Evolutionary conservation across 2,329 filamentous ascomycete genomes (phyloP), one percentile per base, ranked within the genome.

Genomic region (Epichloe gansuensis): DNA sequence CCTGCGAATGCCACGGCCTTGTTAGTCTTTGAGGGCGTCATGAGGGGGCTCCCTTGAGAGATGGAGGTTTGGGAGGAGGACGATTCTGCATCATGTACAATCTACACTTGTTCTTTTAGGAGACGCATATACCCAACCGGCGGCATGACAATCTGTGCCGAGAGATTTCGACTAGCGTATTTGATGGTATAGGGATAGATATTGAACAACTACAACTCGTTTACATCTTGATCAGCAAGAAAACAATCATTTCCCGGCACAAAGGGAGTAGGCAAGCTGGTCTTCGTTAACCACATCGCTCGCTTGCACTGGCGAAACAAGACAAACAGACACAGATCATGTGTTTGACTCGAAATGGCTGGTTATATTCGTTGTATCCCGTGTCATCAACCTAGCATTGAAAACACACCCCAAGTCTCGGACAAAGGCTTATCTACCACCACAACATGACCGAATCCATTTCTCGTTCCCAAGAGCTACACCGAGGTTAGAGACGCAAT

Each of bases 1-100:
- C 93, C 93, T 13, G 91, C 93, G 25, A 97, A 97, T 73, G 93
- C 91, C 0, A 86, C 93, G 80, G 91, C 93, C 2, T 70, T 97
- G 64, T 82, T 96, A 51, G 91, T 87, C 31, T 97, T 97, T 74
- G 93, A 98, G 68, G 88, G 85, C 3, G 86, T 93, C 51, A 91
- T 95, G 87, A 80, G 89, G 59, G 64, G 72, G 12, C 67, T 85
- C 61, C 78, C 78, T 34, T 51, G 38, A 44, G 42, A 15, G 25
- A 17, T n/a, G 12, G 42, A 7, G 28, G 28, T 1, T 34, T 35
- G n/a, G 11, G 7, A 28, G 1, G 45, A 35, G 45, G n/a, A 4
- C 9, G 13, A n/a, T 25, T 3, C 15, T 25, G 12, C 9, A 4
- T 12, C 21, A 17, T 42, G n/a, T 11, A 9, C 5, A 17, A 17